Conservation (phyloP, 2,329 filamentous ascomycete species). For the Pseudofabraea citricarpa region DNA sequence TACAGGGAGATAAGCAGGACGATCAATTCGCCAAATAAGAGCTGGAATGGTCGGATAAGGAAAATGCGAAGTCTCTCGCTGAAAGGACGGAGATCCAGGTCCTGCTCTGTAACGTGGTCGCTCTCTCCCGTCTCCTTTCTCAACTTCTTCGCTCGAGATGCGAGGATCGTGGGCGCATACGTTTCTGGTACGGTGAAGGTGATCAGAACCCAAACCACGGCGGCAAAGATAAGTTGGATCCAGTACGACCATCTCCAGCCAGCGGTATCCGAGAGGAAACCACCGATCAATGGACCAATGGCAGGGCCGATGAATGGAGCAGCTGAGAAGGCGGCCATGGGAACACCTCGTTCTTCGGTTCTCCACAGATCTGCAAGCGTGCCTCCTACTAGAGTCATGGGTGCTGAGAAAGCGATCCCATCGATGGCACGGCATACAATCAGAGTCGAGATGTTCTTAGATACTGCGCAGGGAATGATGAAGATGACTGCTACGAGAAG, state of each 20-base stretch:
- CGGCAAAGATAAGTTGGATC: slow-evolving; percentile 75
- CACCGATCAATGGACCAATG: slow-evolving; percentile 71
- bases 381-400: slow-evolving; percentile 81
- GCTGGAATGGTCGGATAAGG: slow-evolving; percentile 76
- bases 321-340: slow-evolving; percentile 81
- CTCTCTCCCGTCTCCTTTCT: slow-evolving; percentile 62
- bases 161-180: slow-evolving; percentile 75
- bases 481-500: slow-evolving; percentile 64
- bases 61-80: slow-evolving; percentile 67
- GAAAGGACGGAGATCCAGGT: slow-evolving; percentile 69
- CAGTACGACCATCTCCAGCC: slow-evolving; percentile 86
- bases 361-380: slow-evolving; percentile 81
- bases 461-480: slow-evolving; percentile 73
- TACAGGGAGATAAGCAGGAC: slow-evolving; percentile 80
- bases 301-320: slow-evolving; percentile 81
- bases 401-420: slow-evolving; percentile 78
- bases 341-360: slow-evolving; percentile 77
- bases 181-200: slow-evolving; percentile 89
- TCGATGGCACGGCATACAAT: slow-evolving; percentile 74
- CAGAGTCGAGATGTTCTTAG: slow-evolving; percentile 71
- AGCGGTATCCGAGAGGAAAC: slow-evolving; percentile 63
- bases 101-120: slow-evolving; percentile 72
- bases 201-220: slow-evolving; percentile 67
- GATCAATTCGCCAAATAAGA: slow-evolving; percentile 79
- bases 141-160: slow-evolving; percentile 64